Evolutionary conservation across 257 asterid species (phyloP).

Genomic region (Solanum pimpinellifolium): DNA sequence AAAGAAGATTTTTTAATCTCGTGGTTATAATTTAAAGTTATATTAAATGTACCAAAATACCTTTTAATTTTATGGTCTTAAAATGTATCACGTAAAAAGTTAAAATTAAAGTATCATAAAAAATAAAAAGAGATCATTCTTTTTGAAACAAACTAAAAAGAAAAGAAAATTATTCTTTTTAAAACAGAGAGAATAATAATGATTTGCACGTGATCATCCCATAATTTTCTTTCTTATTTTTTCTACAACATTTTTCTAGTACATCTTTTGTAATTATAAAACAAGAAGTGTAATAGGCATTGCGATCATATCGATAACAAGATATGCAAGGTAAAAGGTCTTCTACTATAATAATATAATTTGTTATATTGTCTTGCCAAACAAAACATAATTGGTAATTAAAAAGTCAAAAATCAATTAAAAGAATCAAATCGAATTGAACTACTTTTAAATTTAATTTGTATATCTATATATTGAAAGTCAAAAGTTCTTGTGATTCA

Average conservation of each 20-base stretch:
- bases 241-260: neutral
- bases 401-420: neutral
- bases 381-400: neutral
- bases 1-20: accelerated
- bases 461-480: neutral
- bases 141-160: no score
- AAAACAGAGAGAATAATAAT: accelerated
- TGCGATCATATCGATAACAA: neutral
- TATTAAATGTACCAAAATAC: accelerated
- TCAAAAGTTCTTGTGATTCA: neutral
- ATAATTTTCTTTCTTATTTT: neutral
- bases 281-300: neutral
- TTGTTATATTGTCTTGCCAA: neutral
- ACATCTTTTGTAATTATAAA: neutral
- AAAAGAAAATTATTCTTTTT: no score
- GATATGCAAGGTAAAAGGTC: neutral
- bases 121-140: no score
- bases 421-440: neutral
- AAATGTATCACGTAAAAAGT: no score
- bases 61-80: no score
- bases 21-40: no score
- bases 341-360: neutral
- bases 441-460: neutral
- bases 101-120: no score
- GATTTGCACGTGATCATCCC: no score